A percentile compares a stretch with the other conserved stretches of the same genome.
These are phyloP conservation scores for Crepidotus variabilis DNA, from an alignment of 768 basidiomycete genomes.

Conservation along the genomic window DNA sequence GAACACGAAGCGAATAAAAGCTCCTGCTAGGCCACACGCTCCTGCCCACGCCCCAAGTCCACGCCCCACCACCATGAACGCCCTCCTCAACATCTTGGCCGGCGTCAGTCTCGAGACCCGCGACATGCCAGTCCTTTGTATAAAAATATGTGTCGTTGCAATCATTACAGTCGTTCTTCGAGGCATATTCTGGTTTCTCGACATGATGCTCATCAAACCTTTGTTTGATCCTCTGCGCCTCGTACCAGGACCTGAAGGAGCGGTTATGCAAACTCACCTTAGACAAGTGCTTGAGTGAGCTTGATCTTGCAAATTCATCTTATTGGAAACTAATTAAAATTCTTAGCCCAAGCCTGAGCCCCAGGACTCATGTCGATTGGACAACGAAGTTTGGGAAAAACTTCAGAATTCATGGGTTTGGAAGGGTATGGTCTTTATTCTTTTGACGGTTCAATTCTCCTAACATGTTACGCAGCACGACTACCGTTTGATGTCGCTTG, in stretches of 20 bases:
- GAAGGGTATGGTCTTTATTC: conserved; percentile 30
- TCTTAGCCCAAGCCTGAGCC: conserved; percentile 39
- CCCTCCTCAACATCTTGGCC: not conserved
- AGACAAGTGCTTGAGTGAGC: conserved; percentile 44
- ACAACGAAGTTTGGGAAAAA: conserved; percentile 43
- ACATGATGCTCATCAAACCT: conserved; percentile 41
- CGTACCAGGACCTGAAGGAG: conserved; percentile 44
- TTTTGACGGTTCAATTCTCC: not conserved
- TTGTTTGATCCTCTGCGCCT: conserved; percentile 42
- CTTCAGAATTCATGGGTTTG: conserved; percentile 53
- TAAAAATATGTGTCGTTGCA: conserved; percentile 26
- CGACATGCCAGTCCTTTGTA: not conserved
- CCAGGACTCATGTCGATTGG: conserved; percentile 40
- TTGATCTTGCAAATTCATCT: not conserved
- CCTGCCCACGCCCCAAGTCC: not conserved
- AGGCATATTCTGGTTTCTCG: conserved; percentile 35
- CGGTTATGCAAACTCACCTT: conserved; percentile 41
- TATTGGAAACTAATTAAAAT: not conserved
- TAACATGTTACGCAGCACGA: conserved; percentile 36
- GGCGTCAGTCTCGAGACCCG: not conserved
- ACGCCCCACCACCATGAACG: conserved; percentile 5
- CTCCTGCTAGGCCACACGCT: not conserved
- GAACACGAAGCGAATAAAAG: not conserved
- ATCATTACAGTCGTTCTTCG: conserved; percentile 29
- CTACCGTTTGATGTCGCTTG: conserved; percentile 50